Evolutionary conservation across 441 rosid species (phyloP), one percentile per base, ranked within the genome.

Genomic region (Manihot esculenta): DNA sequence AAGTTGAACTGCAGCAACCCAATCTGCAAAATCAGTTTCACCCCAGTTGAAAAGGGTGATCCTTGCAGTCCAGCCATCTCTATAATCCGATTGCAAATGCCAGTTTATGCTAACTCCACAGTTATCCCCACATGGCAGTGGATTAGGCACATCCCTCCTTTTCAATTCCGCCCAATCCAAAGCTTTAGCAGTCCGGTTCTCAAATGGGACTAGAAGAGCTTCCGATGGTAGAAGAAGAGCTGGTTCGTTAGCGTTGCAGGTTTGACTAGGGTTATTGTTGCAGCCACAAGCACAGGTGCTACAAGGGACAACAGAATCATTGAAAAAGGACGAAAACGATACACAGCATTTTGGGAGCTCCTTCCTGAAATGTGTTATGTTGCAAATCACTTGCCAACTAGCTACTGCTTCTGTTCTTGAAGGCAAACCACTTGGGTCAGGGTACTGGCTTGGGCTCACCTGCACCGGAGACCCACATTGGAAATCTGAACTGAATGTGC

Each of bases 321-420:
- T 92, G 83, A 74, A 85, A 81, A 86, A 94, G 8, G 98, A 82
- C 5, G 99, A 94, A 77, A 92, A 94, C 0, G 98, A 86, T n/a
- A 90, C 99, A 11, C 98, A 94, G 69, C 98, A 92, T 68, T 78
- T 82, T 10, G 96, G 94, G 56, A 65, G 75, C 3, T 76, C 76
- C 9, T 79, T 76, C 78, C 82, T 60, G 38, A 87, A 86, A 70
- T 74, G 84, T n/a, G 88, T 84, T 68, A 90, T 86, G 78, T 92
- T 94, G 80, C 97, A 94, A 21, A 87, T 91, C 50, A 94, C 86
- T 77, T 90, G 99, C 99, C 97, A 94, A 71, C 97, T 94, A 0
- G 88, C 89, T 57, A 89, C 73, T 17, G 84, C 96, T 0, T 89
- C 73, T 47, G 68, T 78, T 72, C 84, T 80, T 7, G 85, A 79